Evolutionary conservation across 768 basidiomycete species (phyloP).

Genomic region (Suillus spraguei): DNA sequence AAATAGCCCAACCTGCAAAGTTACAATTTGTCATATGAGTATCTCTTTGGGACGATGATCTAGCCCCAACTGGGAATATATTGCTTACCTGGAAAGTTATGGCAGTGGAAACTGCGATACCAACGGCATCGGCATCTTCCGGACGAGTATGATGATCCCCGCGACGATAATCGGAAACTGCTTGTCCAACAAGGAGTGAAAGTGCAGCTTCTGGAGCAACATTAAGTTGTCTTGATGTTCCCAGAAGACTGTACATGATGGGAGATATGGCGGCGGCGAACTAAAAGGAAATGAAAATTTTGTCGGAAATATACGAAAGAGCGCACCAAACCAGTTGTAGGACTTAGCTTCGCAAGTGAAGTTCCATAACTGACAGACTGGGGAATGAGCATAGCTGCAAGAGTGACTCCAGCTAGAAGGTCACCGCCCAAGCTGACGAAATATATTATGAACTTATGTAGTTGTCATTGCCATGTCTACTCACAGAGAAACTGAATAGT

Average conservation of each 20-base stretch:
- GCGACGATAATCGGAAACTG: slow-evolving; percentile 69
- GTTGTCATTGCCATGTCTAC: slow-evolving; percentile 26
- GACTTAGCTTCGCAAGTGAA: slow-evolving; percentile 82
- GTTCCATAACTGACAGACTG: slow-evolving; percentile 92
- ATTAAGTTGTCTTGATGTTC: slow-evolving; percentile 79
- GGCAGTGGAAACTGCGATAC: slow-evolving; percentile 72
- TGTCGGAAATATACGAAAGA: neutral
- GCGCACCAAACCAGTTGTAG: slow-evolving; percentile 82
- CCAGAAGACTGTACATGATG: slow-evolving; percentile 88
- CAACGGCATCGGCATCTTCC: slow-evolving; percentile 48
- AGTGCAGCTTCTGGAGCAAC: slow-evolving; percentile 91
- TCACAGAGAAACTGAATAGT: slow-evolving; percentile 69
- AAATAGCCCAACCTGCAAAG: slow-evolving; percentile 75
- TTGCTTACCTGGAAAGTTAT: slow-evolving; percentile 82
- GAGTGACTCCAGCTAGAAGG: slow-evolving; percentile 82
- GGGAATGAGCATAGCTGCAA: slow-evolving; percentile 83
- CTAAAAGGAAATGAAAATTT: slow-evolving; percentile 37
- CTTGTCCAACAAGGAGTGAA: slow-evolving; percentile 85
- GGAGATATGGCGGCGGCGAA: slow-evolving; percentile 86
- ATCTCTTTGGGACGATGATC: neutral
- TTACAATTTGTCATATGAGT: neutral
- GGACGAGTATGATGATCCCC: slow-evolving; percentile 46
- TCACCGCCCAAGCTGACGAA: slow-evolving; percentile 60
- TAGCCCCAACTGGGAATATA: slow-evolving; percentile 16
- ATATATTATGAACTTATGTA: neutral